A percentile compares a stretch with the other conserved stretches of the same genome.
Evolutionary conservation across 129 eudicot genomes (phyloP).

Genomic region (Flaveria bidentis): DNA sequence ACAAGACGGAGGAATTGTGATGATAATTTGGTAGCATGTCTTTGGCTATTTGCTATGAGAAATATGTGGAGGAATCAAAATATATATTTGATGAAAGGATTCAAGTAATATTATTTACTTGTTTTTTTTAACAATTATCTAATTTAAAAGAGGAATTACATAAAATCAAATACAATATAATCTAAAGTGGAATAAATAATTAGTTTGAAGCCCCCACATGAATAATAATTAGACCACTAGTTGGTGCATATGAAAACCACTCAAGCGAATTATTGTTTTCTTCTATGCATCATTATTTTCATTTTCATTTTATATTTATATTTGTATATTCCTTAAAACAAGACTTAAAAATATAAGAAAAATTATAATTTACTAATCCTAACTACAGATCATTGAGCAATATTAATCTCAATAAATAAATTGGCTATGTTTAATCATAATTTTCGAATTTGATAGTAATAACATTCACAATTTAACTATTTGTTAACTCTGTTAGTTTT

Average conservation of each 20-base stretch:
- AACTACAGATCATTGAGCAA: too few relatives aligned
- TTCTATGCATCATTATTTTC: background rate
- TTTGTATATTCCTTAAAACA: too few relatives aligned
- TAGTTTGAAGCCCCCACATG: constrained; percentile 25
- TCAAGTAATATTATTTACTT: background rate
- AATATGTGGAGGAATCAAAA: constrained; percentile 16
- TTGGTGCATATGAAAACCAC: constrained; percentile 20
- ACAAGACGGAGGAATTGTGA: background rate
- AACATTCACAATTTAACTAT: too few relatives aligned
- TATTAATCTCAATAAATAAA: too few relatives aligned
- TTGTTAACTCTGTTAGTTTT: too few relatives aligned
- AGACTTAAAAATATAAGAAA: too few relatives aligned
- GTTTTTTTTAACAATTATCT: background rate
- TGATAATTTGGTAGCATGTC: constrained; percentile 9
- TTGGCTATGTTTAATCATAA: too few relatives aligned
- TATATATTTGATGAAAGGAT: background rate
- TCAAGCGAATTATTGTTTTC: constrained; percentile 3
- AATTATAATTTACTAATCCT: too few relatives aligned
- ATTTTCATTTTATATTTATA: background rate
- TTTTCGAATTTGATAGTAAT: too few relatives aligned
- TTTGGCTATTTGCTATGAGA: constrained; percentile 29
- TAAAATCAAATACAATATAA: constrained; percentile 10
- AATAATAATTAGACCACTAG: constrained; percentile 21
- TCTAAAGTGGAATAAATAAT: constrained; percentile 13
- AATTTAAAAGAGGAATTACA: background rate